A percentile compares a stretch with the other conserved stretches of the same genome.
These are phyloP conservation scores for Lentinula edodes DNA, from an alignment of 768 basidiomycete species.

Conservation along the genomic window DNA sequence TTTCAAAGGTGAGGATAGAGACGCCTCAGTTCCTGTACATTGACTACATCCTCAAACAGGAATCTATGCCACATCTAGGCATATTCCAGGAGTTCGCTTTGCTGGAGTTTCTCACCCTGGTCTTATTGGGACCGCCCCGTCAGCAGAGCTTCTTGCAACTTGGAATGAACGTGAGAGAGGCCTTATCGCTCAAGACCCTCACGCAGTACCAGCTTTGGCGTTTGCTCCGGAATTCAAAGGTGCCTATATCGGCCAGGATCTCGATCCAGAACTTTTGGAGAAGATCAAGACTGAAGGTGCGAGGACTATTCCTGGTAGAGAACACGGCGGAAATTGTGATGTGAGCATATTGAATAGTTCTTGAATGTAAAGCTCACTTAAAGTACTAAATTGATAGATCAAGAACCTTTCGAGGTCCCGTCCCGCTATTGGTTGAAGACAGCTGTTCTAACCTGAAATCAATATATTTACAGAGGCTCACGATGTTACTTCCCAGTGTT, in stretches of 20 bases:
- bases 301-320: conserved; percentile 69
- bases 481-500: conserved; percentile 77
- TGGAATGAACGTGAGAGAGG: conserved; percentile 73
- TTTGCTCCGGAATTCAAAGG: conserved; percentile 55
- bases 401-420: conserved; percentile 63
- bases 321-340: conserved; percentile 78
- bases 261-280: conserved; percentile 36
- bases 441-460: background rate
- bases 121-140: conserved; percentile 73
- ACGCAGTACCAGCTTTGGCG: conserved; percentile 59
- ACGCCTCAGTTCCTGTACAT: background rate
- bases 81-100: conserved; percentile 76
- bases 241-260: conserved; percentile 66
- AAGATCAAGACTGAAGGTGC: conserved; percentile 65
- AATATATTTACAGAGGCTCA: conserved; percentile 40
- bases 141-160: conserved; percentile 60
- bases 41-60: conserved; percentile 27
- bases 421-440: no score
- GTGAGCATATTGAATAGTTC: conserved; percentile 23
- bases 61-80: conserved; percentile 67
- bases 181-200: conserved; percentile 48
- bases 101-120: conserved; percentile 76
- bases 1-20: conserved; percentile 43
- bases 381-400: conserved; percentile 36
- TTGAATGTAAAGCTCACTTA: background rate